phyloP scores from a whole-genome alignment of 2,329 filamentous ascomycete genomes.

The Rutstroemia sp. region DNA sequence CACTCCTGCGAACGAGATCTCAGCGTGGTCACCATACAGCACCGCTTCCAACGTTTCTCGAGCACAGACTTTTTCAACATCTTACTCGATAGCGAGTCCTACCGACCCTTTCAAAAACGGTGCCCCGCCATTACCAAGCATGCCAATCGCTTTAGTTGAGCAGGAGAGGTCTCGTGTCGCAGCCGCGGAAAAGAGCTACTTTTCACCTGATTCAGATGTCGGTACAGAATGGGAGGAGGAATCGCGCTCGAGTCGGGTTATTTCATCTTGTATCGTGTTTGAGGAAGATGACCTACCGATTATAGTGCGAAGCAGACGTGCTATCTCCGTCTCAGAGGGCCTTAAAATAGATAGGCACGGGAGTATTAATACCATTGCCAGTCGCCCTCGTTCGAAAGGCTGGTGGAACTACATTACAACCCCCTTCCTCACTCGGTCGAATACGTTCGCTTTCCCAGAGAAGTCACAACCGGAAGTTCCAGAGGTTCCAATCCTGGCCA shows the following conservation, averaged over 20 bases:
- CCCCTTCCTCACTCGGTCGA: constrained; percentile 46
- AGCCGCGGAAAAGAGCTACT: constrained; percentile 24
- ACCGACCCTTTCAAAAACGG: constrained; percentile 29
- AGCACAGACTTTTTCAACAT: constrained; percentile 19
- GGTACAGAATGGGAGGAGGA: constrained; percentile 24
- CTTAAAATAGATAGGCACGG: constrained; percentile 15
- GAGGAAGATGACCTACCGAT: constrained; percentile 56
- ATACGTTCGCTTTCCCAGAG: constrained; percentile 24
- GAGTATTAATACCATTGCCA: constrained; percentile 25
- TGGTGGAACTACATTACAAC: constrained; percentile 77
- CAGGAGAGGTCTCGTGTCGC: constrained; percentile 21
- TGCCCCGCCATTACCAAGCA: constrained; percentile 52
- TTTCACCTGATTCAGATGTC: constrained; percentile 27
- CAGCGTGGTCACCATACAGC: constrained; percentile 26
- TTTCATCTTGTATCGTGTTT: constrained; percentile 54
- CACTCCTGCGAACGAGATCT: constrained; percentile 40
- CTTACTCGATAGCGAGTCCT: constrained; percentile 51
- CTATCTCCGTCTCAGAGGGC: constrained; percentile 28
- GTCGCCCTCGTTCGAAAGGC: constrained; percentile 50
- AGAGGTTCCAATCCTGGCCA: constrained; percentile 30
- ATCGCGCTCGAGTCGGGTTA: constrained; percentile 18
- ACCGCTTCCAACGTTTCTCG: constrained; percentile 10
- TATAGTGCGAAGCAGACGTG: constrained; percentile 32
- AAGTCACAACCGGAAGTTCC: constrained; percentile 16
- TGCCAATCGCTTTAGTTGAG: constrained; percentile 36